A percentile compares a stretch with the other conserved stretches of the same genome.
Conservation (phyloP, 257 asterid genomes). For the Euphrasia confusa region DNA sequence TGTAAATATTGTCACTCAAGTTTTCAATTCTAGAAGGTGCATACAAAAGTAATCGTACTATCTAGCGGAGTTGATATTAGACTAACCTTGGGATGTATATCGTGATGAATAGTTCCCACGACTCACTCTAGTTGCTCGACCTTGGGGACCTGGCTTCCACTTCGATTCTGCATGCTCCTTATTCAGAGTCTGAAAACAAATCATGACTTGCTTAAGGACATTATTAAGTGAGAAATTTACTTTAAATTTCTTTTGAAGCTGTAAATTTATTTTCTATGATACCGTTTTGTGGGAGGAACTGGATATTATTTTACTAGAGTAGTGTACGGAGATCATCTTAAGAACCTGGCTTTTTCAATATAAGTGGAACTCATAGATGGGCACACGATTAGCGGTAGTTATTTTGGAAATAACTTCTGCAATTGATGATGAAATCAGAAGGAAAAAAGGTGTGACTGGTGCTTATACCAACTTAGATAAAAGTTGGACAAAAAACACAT, state of each 20-base stretch:
- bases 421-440: not conserved
- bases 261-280: not conserved
- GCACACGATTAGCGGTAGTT: not conserved
- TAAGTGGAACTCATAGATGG: not conserved
- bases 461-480: not conserved
- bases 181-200: constrained; percentile 44
- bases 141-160: constrained; percentile 64
- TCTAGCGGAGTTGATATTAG: constrained; percentile 15
- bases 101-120: constrained; percentile 61
- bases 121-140: constrained; percentile 54
- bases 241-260: not conserved
- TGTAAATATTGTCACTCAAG: constrained; percentile 4
- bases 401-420: not conserved
- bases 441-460: not conserved
- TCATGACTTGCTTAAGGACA: constrained; percentile 16
- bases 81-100: constrained; percentile 55
- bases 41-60: constrained; percentile 6
- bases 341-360: not conserved
- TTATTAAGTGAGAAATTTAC: constrained; percentile 3
- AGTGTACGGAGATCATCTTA: not conserved
- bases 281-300: not conserved
- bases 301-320: not conserved
- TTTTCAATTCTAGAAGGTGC: constrained; percentile 2
- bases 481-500: not conserved
- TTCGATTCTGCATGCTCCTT: constrained; percentile 64